phyloP scores from a whole-genome alignment of 306 rosid species.

The Prunus dulcis region DNA sequence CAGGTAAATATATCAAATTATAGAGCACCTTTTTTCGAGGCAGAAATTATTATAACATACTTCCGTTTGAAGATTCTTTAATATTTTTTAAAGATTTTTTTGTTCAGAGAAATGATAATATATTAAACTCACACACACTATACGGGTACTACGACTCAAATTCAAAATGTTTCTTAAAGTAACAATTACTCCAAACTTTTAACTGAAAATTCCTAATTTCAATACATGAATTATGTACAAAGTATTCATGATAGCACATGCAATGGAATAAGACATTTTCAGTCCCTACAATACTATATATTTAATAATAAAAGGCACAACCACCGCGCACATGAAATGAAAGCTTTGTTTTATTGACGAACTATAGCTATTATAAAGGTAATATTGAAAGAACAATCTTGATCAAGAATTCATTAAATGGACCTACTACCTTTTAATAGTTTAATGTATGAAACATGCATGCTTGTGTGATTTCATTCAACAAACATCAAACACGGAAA shows the following conservation, averaged over 20 bases:
- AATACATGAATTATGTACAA: too few species aligned
- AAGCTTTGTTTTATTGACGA: neutral
- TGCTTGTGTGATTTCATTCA: neutral
- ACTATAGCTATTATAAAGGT: neutral
- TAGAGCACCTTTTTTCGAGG: too few species aligned
- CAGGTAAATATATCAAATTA: too few species aligned
- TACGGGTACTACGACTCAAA: accelerated
- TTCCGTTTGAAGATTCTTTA: too few species aligned
- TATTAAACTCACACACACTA: too few species aligned
- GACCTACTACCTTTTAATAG: neutral
- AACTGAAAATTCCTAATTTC: too few species aligned
- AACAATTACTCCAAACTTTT: too few species aligned
- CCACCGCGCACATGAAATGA: neutral
- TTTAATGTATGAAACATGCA: neutral
- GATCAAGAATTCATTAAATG: neutral
- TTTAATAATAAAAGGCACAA: neutral
- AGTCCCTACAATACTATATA: neutral
- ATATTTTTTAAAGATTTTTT: too few species aligned
- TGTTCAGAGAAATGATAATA: accelerated
- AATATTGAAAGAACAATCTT: neutral
- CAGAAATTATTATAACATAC: too few species aligned
- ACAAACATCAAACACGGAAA: too few species aligned
- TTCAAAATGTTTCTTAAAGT: accelerated
- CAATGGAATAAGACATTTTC: too few species aligned
- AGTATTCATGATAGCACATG: too few species aligned